Conservation (phyloP, 179 eudicot genomes). For the Corrigiola litoralis region DNA sequence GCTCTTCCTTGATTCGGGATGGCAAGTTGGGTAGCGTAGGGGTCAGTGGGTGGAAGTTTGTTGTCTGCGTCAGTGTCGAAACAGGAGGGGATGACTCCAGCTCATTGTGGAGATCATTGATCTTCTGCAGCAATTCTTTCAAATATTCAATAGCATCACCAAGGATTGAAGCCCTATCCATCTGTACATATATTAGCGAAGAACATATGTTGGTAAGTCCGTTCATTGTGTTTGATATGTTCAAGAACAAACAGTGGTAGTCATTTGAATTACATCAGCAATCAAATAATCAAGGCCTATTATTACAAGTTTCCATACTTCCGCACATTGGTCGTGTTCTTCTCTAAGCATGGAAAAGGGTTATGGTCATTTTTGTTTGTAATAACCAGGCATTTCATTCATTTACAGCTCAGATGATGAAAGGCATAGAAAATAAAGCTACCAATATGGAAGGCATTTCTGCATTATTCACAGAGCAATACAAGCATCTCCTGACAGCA, state of each 20-base stretch:
- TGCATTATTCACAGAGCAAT: too few relatives aligned
- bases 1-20: conserved; percentile 78
- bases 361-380: not conserved
- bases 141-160: conserved; percentile 93
- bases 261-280: not conserved
- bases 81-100: conserved; percentile 63
- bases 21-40: conserved; percentile 69
- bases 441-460: not conserved
- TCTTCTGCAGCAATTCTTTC: conserved; percentile 79
- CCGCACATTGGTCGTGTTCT: not conserved
- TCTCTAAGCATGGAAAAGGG: not conserved
- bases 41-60: conserved; percentile 74
- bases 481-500: too few relatives aligned
- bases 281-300: not conserved
- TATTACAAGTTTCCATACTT: not conserved
- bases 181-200: conserved; percentile 33
- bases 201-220: not conserved
- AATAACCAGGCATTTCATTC: not conserved
- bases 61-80: conserved; percentile 44
- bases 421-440: not conserved
- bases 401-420: not conserved
- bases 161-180: conserved; percentile 95
- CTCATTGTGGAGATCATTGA: conserved; percentile 80
- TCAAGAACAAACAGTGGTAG: not conserved
- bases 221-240: not conserved